These are phyloP conservation scores for Zygosaccharomyces sapae DNA, from an alignment of 1,139 yeast species.

Conservation along the genomic window DNA sequence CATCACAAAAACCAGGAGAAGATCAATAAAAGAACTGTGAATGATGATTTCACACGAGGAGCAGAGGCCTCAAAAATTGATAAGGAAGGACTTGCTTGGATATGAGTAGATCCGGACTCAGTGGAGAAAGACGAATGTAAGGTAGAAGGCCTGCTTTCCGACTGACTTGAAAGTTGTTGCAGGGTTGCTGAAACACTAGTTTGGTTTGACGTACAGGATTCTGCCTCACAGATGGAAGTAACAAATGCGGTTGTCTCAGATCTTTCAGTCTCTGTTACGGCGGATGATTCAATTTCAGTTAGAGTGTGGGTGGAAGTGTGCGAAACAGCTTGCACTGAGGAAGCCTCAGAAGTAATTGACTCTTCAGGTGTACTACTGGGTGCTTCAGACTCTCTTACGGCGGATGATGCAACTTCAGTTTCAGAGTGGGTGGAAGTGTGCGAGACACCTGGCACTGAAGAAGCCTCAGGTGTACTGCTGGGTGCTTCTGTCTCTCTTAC, in stretches of 20 bases:
- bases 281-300: neutral
- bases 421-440: too few species aligned
- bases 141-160: neutral
- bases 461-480: too few species aligned
- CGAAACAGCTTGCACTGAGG: too few species aligned
- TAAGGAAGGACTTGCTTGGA: neutral
- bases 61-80: neutral
- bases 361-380: too few species aligned
- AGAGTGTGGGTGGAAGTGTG: too few species aligned
- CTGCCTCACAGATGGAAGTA: neutral
- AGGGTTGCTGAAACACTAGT: too few species aligned
- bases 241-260: neutral
- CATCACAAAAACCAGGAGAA: neutral
- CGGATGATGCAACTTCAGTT: too few species aligned
- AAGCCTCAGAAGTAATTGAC: too few species aligned
- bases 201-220: neutral
- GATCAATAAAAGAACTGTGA: neutral
- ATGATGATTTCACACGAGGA: neutral
- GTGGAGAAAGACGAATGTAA: neutral
- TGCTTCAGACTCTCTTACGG: too few species aligned
- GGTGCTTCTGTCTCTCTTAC: too few species aligned
- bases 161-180: neutral
- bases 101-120: neutral
- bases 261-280: neutral
- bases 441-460: too few species aligned